Percentiles rank a stretch among this genome's conserved stretches.
phyloP scores from a whole-genome alignment of 1,139 yeast species.

The Suhomyces ambrosiae region DNA sequence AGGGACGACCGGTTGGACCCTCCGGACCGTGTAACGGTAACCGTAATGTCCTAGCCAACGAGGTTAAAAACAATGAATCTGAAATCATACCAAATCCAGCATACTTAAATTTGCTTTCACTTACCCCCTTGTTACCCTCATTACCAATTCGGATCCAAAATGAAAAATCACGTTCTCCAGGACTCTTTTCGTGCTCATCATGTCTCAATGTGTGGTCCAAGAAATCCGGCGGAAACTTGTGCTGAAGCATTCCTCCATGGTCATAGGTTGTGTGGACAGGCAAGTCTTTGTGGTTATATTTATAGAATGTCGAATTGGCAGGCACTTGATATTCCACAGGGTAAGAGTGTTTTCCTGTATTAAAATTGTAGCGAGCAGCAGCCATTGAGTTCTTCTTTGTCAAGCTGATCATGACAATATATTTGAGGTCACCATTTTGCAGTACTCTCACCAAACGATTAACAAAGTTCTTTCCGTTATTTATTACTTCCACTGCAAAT shows the following conservation, averaged over 20 bases:
- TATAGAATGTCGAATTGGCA: conserved; percentile 28
- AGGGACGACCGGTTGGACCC: conserved; percentile 4
- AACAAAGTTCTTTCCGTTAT: conserved; percentile 37
- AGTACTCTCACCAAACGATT: conserved; percentile 33
- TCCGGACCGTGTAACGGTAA: conserved; percentile 16
- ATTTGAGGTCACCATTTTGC: conserved; percentile 33
- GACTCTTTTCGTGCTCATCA: conserved; percentile 22
- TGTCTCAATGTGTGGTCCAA: conserved; percentile 20
- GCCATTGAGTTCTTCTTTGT: conserved; percentile 32
- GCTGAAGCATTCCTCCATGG: conserved; percentile 27
- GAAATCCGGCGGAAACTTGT: conserved; percentile 33
- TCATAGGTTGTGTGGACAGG: conserved; percentile 21
- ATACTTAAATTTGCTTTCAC: conserved; percentile 23
- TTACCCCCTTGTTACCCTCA: conserved; percentile 12
- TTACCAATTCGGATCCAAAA: conserved; percentile 37
- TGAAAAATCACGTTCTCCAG: conserved; percentile 36
- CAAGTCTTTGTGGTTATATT: conserved; percentile 28
- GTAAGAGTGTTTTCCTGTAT: conserved; percentile 17
- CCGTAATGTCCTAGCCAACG: conserved; percentile 33
- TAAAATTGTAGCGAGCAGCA: conserved; percentile 18
- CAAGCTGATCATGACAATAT: conserved; percentile 38
- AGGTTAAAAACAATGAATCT: conserved; percentile 39
- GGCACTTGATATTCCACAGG: conserved; percentile 42
- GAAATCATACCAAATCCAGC: conserved; percentile 33
- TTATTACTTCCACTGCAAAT: conserved; percentile 34